Evolutionary conservation across 2,329 filamentous ascomycete species (phyloP).

Genomic region (Clonostachys sp.): DNA sequence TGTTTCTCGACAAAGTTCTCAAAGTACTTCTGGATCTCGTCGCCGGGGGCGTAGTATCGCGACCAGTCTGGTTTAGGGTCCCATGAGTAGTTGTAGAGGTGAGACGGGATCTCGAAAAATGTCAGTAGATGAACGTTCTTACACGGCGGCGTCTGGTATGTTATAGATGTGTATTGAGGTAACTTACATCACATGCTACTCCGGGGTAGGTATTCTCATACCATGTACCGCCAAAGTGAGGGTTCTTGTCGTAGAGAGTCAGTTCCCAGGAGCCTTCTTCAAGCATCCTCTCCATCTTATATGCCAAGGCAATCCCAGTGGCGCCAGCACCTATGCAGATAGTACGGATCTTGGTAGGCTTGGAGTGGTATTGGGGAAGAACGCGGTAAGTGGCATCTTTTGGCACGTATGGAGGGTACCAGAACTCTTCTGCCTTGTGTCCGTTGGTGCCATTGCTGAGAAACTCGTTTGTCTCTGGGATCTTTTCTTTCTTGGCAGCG

Average conservation of each 20-base stretch:
- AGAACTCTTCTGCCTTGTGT: conserved; percentile 5
- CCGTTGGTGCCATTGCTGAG: conserved; percentile 5
- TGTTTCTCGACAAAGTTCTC: conserved; percentile 31
- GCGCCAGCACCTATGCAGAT: conserved; percentile 21
- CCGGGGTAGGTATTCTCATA: conserved; percentile 46
- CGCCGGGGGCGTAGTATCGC: conserved; percentile 37
- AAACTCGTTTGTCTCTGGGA: conserved; percentile 2
- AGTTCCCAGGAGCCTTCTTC: conserved; percentile 18
- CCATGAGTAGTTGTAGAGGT: conserved; percentile 52
- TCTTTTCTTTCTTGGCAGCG: conserved; percentile 4
- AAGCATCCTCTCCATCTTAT: conserved; percentile 21
- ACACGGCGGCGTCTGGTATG: neutral
- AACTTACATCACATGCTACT: conserved; percentile 46
- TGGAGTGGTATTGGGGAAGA: conserved; percentile 24
- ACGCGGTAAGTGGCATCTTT: conserved; percentile 15
- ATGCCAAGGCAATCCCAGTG: conserved; percentile 17
- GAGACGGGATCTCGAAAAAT: conserved; percentile 41
- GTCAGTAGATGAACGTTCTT: neutral
- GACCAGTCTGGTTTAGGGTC: conserved; percentile 44
- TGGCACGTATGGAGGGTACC: conserved; percentile 15
- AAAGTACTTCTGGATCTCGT: conserved; percentile 36
- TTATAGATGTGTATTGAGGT: conserved; percentile 2
- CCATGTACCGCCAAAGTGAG: conserved; percentile 42
- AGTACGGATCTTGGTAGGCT: conserved; percentile 22
- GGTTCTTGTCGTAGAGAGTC: conserved; percentile 24